A percentile compares a stretch with the other conserved stretches of the same genome.
phyloP scores from a whole-genome alignment of 305 asterid genomes.

The Rubia peregrina region DNA sequence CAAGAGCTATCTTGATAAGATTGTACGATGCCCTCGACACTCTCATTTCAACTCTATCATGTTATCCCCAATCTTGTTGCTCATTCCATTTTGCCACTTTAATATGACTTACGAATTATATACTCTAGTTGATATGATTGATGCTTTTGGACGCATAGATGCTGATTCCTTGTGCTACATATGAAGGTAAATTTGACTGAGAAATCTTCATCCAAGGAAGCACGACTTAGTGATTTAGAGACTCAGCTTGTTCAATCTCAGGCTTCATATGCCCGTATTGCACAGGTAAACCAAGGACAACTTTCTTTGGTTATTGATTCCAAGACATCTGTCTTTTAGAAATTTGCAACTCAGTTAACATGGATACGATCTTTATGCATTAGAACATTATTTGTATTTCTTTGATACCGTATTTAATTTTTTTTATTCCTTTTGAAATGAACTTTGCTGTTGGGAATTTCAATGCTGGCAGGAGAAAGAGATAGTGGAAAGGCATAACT shows the following conservation, averaged over 20 bases:
- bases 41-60: too few species aligned
- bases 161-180: neutral
- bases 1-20: conserved; percentile 81
- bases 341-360: neutral
- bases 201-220: conserved; percentile 56
- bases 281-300: conserved; percentile 39
- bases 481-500: conserved; percentile 84
- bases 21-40: conserved; percentile 31
- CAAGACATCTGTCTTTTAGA: neutral
- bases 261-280: conserved; percentile 49
- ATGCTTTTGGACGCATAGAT: neutral
- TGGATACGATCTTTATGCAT: neutral
- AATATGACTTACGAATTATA: too few species aligned
- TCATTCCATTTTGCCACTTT: too few species aligned
- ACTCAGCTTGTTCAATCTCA: conserved; percentile 59
- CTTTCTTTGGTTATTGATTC: neutral
- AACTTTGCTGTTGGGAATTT: conserved; percentile 11
- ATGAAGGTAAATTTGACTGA: conserved; percentile 68
- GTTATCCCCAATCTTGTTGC: too few species aligned
- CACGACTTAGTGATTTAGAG: conserved; percentile 55
- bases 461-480: conserved; percentile 73
- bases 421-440: neutral
- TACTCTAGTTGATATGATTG: neutral
- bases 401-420: too few species aligned
- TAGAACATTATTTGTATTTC: too few species aligned